phyloP scores from a whole-genome alignment of 176 grass and related monocot genomes.

The Dendrocalamus sinicus region DNA sequence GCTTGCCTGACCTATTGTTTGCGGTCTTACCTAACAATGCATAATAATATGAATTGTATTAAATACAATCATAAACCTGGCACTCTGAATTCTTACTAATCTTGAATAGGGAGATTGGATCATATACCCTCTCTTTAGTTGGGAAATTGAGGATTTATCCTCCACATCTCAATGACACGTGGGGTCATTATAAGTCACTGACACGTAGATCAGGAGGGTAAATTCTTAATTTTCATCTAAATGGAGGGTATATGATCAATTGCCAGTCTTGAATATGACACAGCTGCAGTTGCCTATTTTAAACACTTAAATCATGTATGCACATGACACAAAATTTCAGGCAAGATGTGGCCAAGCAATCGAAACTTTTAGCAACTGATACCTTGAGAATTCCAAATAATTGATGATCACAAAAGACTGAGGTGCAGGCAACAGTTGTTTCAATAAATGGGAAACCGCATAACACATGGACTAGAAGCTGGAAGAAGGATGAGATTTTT shows the following conservation, averaged over 20 bases:
- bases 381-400: not conserved
- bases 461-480: constrained; percentile 28
- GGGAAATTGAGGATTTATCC: too few species aligned
- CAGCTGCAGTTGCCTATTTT: not conserved
- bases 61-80: not conserved
- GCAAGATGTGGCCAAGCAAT: not conserved
- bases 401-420: not conserved
- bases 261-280: not conserved
- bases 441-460: not conserved
- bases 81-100: not conserved
- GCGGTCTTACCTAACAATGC: constrained; percentile 65
- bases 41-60: not conserved
- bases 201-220: too few species aligned
- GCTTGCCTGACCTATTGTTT: constrained; percentile 87
- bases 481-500: too few species aligned
- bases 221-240: too few species aligned
- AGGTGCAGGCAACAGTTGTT: not conserved
- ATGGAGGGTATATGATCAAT: too few species aligned
- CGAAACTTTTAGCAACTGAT: not conserved
- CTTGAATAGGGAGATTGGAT: too few species aligned
- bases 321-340: not conserved
- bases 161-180: too few species aligned
- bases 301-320: not conserved
- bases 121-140: too few species aligned
- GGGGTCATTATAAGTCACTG: too few species aligned